phyloP scores from a whole-genome alignment of 805 yeast species.

The Gaillardinia entomophila region DNA sequence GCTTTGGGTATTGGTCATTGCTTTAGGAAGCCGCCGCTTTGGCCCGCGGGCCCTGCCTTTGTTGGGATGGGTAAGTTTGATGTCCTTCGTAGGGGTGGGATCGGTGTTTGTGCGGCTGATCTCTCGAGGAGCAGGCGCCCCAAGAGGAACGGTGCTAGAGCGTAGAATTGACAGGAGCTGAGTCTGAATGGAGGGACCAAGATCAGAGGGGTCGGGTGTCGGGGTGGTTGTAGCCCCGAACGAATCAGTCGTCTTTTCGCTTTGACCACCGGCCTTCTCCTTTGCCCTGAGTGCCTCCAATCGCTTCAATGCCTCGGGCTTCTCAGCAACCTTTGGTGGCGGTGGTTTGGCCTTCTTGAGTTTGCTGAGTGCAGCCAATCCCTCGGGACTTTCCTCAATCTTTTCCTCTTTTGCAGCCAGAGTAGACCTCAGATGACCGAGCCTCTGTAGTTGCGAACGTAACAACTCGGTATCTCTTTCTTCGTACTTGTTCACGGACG shows the following conservation, averaged over 20 bases:
- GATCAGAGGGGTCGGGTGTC: conserved; percentile 1
- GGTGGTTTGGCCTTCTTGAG: conserved; percentile 10
- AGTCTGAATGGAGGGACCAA: conserved; percentile 10
- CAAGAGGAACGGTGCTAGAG: conserved; percentile 21
- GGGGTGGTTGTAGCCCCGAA: too few species aligned
- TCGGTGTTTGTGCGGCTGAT: conserved; percentile 1
- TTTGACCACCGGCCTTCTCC: background rate
- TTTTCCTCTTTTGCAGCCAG: conserved; percentile 2
- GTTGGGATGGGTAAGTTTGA: conserved; percentile 37
- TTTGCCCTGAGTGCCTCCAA: conserved; percentile 7
- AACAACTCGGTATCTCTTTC: conserved; percentile 16
- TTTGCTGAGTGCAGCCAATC: conserved; percentile 8
- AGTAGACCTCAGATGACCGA: conserved; percentile 8
- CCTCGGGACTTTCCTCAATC: conserved; percentile 9
- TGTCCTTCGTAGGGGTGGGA: background rate
- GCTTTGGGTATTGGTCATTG: background rate
- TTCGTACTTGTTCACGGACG: conserved; percentile 13
- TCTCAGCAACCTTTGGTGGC: conserved; percentile 6
- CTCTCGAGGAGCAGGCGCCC: background rate
- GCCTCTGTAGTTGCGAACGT: conserved; percentile 17
- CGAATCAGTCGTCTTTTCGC: too few species aligned
- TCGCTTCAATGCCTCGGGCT: conserved; percentile 21
- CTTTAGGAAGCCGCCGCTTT: conserved; percentile 41
- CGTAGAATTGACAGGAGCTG: conserved; percentile 22
- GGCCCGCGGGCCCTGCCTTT: conserved; percentile 49